Base-by-base conservation (phyloP, 139 green algal genomes). In the Chlorella sp. region DNA sequence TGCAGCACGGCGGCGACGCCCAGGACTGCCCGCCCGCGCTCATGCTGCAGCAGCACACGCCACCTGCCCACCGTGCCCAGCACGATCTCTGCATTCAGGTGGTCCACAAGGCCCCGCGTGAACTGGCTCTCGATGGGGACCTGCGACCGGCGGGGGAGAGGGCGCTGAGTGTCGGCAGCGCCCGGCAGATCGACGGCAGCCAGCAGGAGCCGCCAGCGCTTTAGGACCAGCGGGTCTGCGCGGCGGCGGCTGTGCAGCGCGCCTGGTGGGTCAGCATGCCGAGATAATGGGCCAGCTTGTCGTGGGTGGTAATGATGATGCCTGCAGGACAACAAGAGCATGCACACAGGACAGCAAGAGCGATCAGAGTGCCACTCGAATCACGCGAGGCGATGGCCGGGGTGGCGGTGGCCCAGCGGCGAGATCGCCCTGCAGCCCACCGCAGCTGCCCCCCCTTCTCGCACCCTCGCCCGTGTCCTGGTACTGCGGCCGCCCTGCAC, bases 51-150 rank as follows among this genome's bases (percentile, higher is more conserved):
- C n/a, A n/a, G 21, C 1, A 62, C 19, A 29, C 17, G 11, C 21
- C 11, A 23, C 29, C 27, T 67, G 31, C 60, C 17, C 42, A 81
- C 80, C 65, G 81, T 83, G 50, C 96, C 96, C 73, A 99, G 84
- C 53, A 98, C 95, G 31, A 99, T 88, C 84, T 99, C 95, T 0
- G 95, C 95, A 72, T 98, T 98, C 35, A 98, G 83, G 77, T 98
- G 94, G 82, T 98, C 95, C 48, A 91, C 88, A 36, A 99, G 77
- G 35, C 74, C 61, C 6, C 74, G 62, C 9, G 90, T 81, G 79
- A 98, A 98, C 84, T 97, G 83, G 27, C 79, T 91, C 85, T 97
- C 93, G 27, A 98, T 98, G 45, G 93, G 88, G 33, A 87, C 73
- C 75, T 87, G 77, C 55, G 17, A 17, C 46, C 14, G 46, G 14